These are phyloP conservation scores for Coniochaeta ligniaria DNA, from an alignment of 2,329 filamentous ascomycete genomes.

Conservation along the genomic window DNA sequence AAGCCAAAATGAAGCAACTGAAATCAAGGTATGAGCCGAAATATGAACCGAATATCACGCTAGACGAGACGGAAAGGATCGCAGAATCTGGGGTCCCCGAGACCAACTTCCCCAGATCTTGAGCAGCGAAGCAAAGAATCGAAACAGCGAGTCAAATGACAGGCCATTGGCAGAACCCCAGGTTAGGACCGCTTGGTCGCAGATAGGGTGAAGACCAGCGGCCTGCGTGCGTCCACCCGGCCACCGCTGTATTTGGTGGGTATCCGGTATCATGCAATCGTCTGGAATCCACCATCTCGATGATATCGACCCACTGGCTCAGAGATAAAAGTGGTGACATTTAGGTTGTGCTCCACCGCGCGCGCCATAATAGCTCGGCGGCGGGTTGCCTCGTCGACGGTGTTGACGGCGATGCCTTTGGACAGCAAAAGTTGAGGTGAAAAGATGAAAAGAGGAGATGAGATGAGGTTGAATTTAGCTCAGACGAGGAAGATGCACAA, in stretches of 20 bases:
- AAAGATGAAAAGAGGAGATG: not conserved
- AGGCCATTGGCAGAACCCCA: not conserved
- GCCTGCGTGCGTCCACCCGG: not conserved
- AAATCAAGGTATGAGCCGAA: no score
- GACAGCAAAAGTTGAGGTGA: not conserved
- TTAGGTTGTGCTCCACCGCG: not conserved
- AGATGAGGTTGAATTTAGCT: slow-evolving; percentile 11
- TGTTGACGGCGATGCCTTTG: not conserved
- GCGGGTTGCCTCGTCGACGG: not conserved
- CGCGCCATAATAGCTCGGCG: not conserved
- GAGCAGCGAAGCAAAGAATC: no score
- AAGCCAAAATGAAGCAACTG: no score
- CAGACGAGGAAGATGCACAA: not conserved
- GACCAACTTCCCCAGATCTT: no score
- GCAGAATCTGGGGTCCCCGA: no score
- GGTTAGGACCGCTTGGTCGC: not conserved
- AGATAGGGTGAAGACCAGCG: no score
- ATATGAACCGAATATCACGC: not conserved
- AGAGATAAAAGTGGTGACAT: not conserved
- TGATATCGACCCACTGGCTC: not conserved
- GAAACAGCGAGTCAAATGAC: not conserved
- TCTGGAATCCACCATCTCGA: not conserved
- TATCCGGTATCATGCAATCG: not conserved
- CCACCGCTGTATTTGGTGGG: not conserved
- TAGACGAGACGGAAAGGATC: not conserved